These are phyloP conservation scores for Aspergillus tubingensis DNA, from an alignment of 2,329 filamentous ascomycete species.

Conservation along the genomic window DNA sequence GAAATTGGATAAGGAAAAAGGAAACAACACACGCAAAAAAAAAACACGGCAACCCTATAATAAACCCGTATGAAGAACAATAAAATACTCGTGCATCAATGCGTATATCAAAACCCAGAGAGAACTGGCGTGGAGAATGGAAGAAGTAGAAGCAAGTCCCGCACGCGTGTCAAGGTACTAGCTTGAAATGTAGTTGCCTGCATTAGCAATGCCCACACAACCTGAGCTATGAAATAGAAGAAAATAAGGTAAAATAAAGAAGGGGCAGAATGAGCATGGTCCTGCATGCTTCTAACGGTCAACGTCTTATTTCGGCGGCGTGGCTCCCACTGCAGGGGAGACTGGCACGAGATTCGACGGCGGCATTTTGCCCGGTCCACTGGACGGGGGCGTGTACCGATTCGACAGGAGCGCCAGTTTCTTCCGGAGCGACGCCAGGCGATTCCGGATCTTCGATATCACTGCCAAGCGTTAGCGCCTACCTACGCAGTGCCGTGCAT, in stretches of 20 bases:
- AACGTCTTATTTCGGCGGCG: conserved; percentile 34
- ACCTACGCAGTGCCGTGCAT: not conserved
- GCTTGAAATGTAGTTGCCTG: not conserved
- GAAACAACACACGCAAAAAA: not conserved
- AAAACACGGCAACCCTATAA: not conserved
- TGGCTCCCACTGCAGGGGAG: conserved; percentile 36
- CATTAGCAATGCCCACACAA: not conserved
- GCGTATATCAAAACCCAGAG: not conserved
- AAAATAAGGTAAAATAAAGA: conserved; percentile 7
- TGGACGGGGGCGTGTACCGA: conserved; percentile 44
- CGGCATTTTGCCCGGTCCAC: conserved; percentile 30
- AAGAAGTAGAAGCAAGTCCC: conserved; percentile 1
- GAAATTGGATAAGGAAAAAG: not conserved
- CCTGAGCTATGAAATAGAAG: not conserved
- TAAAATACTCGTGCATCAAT: not conserved
- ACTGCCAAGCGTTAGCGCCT: conserved; percentile 39
- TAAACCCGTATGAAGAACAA: too few relatives aligned
- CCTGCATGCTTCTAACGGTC: conserved; percentile 18
- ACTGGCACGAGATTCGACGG: conserved; percentile 34
- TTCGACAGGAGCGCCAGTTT: conserved; percentile 53
- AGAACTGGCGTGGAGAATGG: not conserved
- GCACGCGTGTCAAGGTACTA: not conserved
- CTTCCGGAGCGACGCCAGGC: conserved; percentile 50
- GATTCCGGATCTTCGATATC: conserved; percentile 52
- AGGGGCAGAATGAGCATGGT: conserved; percentile 19